Evolutionary conservation across 257 asterid genomes (phyloP).

Genomic region (Nemophila menziesii): DNA sequence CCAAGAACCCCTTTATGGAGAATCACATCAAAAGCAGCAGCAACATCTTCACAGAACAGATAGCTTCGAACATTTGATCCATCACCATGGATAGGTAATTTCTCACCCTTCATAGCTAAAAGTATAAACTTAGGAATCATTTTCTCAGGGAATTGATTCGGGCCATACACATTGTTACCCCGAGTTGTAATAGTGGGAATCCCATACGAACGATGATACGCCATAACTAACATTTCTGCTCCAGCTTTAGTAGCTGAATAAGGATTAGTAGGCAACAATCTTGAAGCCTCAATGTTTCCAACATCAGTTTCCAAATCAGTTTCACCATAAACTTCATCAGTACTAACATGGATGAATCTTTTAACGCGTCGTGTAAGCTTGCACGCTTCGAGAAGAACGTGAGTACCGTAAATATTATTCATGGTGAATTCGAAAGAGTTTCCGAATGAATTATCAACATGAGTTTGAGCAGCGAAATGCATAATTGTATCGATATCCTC

Average conservation of each 20-base stretch:
- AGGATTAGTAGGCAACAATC: conserved; percentile 15
- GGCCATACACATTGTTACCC: conserved; percentile 20
- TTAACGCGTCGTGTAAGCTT: conserved; percentile 9
- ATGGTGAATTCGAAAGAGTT: conserved; percentile 15
- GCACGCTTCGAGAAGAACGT: conserved; percentile 18
- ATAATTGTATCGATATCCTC: conserved; percentile 15
- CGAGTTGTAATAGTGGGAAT: conserved; percentile 12
- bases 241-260: conserved; percentile 17
- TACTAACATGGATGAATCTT: conserved; percentile 17
- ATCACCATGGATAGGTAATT: conserved; percentile 14
- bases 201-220: conserved; percentile 12
- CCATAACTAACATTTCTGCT: conserved; percentile 20
- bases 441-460: conserved; percentile 17
- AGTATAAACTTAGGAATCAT: conserved; percentile 17
- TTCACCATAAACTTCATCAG: conserved; percentile 16
- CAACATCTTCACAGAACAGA: conserved; percentile 18
- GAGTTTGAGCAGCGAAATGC: conserved; percentile 23
- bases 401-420: conserved; percentile 15
- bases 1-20: conserved; percentile 16
- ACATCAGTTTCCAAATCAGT: conserved; percentile 1
- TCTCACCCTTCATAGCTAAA: conserved; percentile 15
- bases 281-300: conserved; percentile 12
- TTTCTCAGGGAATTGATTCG: conserved; percentile 19
- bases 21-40: conserved; percentile 19
- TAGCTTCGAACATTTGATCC: conserved; percentile 17